These are phyloP conservation scores for Pseudozyma thailandica DNA, from an alignment of 1,284 basidiomycete species.

Conservation along the genomic window DNA sequence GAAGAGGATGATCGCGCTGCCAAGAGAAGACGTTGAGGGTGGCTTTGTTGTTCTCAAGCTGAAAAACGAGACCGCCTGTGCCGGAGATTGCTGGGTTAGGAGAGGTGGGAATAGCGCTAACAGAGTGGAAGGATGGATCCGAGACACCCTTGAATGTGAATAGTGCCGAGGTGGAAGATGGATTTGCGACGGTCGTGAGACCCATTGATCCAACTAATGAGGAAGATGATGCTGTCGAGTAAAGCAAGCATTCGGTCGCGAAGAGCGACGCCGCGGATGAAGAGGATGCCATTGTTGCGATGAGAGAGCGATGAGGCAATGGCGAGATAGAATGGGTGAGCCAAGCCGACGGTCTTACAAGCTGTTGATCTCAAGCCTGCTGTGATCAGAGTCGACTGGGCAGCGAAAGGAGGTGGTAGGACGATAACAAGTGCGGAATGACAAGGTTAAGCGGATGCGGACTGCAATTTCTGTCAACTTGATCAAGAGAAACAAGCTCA, in stretches of 20 bases:
- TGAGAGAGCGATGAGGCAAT: too few relatives aligned
- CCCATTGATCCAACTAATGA: constrained; percentile 47
- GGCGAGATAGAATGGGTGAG: too few relatives aligned
- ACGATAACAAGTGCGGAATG: too few relatives aligned
- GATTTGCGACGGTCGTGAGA: constrained; percentile 43
- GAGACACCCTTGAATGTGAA: constrained; percentile 56
- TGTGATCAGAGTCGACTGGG: too few relatives aligned
- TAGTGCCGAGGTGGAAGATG: constrained; percentile 50
- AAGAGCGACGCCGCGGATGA: constrained; percentile 47
- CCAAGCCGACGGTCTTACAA: too few relatives aligned
- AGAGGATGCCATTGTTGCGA: constrained; percentile 18
- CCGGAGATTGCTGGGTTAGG: constrained; percentile 73
- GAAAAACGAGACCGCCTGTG: constrained; percentile 79
- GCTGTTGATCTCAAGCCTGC: too few relatives aligned
- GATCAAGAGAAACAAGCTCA: constrained; percentile 2
- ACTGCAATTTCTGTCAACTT: neutral
- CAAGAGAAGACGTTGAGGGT: constrained; percentile 83
- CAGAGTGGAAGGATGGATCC: constrained; percentile 46
- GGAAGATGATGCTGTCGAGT: constrained; percentile 51
- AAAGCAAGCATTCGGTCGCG: constrained; percentile 53
- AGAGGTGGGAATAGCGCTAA: constrained; percentile 37
- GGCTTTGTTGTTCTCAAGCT: constrained; percentile 81
- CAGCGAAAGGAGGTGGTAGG: too few relatives aligned
- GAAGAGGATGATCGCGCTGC: constrained; percentile 75
- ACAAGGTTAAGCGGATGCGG: too few relatives aligned